phyloP scores from a whole-genome alignment of 208 protist genomes.

The Acanthamoeba triangularis region DNA sequence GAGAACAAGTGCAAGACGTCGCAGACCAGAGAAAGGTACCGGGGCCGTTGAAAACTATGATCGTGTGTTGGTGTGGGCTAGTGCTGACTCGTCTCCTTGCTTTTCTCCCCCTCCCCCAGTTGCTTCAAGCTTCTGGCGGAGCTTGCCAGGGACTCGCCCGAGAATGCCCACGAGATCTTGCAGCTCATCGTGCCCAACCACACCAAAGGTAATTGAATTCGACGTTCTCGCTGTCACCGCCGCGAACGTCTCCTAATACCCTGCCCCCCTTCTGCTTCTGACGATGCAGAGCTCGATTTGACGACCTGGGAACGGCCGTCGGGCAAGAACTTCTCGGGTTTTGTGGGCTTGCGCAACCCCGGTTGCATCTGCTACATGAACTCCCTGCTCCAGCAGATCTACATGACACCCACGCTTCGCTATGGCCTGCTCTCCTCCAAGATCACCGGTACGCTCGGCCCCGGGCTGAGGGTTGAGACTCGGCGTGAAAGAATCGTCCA shows the following conservation, averaged over 20 bases:
- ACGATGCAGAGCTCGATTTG: not conserved
- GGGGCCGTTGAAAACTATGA: not conserved
- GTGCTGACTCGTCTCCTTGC: not conserved
- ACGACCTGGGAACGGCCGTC: slow-evolving; percentile 11
- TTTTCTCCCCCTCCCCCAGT: not conserved
- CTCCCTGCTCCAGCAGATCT: slow-evolving; percentile 75
- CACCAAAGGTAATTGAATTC: not conserved
- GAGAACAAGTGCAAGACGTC: slow-evolving; percentile 72
- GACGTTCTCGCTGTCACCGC: not conserved
- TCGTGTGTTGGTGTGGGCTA: not conserved
- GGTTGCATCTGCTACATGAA: slow-evolving; percentile 79
- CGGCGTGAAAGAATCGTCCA: not conserved
- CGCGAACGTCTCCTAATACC: not conserved
- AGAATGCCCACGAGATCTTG: slow-evolving; percentile 40
- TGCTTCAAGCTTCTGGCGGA: slow-evolving; percentile 40
- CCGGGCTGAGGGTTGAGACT: not conserved
- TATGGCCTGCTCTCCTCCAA: slow-evolving; percentile 57
- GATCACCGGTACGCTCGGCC: not conserved
- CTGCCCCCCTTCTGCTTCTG: not conserved
- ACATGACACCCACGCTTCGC: slow-evolving; percentile 74
- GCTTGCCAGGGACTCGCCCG: slow-evolving; percentile 1
- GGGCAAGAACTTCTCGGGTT: slow-evolving; percentile 60
- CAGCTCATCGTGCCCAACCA: slow-evolving; percentile 52
- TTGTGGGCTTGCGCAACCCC: slow-evolving; percentile 72
- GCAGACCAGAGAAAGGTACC: not conserved